Conservation (phyloP, 1,139 yeast genomes). For the Insectozyma bohioensis region DNA sequence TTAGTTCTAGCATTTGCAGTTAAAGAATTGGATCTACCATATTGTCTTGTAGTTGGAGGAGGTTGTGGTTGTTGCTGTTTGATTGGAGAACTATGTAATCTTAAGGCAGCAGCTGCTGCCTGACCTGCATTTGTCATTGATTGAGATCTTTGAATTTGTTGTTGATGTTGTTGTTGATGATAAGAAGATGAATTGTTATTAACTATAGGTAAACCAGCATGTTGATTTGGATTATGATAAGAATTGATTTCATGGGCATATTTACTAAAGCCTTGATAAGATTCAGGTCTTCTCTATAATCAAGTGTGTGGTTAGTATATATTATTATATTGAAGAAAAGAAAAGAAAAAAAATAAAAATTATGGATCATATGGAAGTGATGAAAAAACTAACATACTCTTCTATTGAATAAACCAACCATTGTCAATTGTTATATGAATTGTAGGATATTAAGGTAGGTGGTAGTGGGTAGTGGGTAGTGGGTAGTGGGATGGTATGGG, state of each 20-base stretch:
- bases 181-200: conserved; percentile 2
- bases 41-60: conserved; percentile 6
- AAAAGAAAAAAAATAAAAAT: neutral
- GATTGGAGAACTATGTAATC: conserved; percentile 25
- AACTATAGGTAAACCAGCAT: conserved; percentile 28
- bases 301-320: conserved; percentile 5
- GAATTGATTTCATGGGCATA: conserved; percentile 34
- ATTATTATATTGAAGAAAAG: neutral
- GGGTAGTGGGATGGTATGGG: neutral
- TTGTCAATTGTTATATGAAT: neutral
- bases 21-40: conserved; percentile 18
- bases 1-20: conserved; percentile 8
- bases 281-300: conserved; percentile 12
- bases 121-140: conserved; percentile 38
- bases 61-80: conserved; percentile 15
- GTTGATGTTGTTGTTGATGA: conserved; percentile 6
- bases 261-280: conserved; percentile 39
- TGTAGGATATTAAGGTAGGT: neutral
- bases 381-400: conserved; percentile 11
- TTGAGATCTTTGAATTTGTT: conserved; percentile 17
- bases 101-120: conserved; percentile 50
- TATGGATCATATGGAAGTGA: neutral
- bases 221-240: conserved; percentile 20
- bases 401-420: conserved; percentile 14
- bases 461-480: neutral